Conservation (phyloP, 2,329 filamentous ascomycete genomes). For the Beauveria varroae region DNA sequence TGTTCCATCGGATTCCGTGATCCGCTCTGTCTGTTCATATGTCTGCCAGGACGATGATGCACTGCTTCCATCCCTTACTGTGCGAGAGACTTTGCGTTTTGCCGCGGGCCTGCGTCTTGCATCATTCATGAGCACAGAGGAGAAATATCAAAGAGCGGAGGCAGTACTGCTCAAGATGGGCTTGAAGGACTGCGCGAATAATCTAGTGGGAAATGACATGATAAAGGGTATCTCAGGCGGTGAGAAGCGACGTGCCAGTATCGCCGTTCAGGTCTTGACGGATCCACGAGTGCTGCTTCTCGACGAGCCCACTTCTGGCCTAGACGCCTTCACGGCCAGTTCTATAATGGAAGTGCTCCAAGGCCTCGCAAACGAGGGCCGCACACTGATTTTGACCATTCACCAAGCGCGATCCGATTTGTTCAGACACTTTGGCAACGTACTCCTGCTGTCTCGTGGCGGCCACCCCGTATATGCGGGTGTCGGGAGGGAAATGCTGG, state of each 20-base stretch:
- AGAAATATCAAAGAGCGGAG: conserved; percentile 62
- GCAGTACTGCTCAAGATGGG: conserved; percentile 69
- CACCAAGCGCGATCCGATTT: conserved; percentile 70
- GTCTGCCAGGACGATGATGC: conserved; percentile 75
- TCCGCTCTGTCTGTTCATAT: conserved; percentile 66
- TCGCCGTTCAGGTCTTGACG: conserved; percentile 70
- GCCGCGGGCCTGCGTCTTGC: conserved; percentile 65
- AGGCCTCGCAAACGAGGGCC: conserved; percentile 63
- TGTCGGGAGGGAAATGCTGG: conserved; percentile 53
- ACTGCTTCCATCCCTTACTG: conserved; percentile 64
- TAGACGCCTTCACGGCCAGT: conserved; percentile 70
- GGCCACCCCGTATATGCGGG: conserved; percentile 64
- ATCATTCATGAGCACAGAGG: conserved; percentile 58
- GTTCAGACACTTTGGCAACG: conserved; percentile 63
- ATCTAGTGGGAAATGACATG: conserved; percentile 62
- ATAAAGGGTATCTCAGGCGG: conserved; percentile 75
- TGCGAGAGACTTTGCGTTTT: conserved; percentile 65
- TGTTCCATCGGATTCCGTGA: conserved; percentile 57
- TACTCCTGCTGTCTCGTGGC: conserved; percentile 63
- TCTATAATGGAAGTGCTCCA: conserved; percentile 70
- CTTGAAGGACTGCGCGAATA: conserved; percentile 70
- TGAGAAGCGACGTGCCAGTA: conserved; percentile 70
- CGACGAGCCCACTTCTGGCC: conserved; percentile 68
- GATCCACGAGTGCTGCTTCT: conserved; percentile 66
- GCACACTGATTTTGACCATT: conserved; percentile 69